A percentile compares a stretch with the other conserved stretches of the same genome.
Conservation (phyloP, 768 basidiomycete genomes). For the Leccinum rimulosum region DNA sequence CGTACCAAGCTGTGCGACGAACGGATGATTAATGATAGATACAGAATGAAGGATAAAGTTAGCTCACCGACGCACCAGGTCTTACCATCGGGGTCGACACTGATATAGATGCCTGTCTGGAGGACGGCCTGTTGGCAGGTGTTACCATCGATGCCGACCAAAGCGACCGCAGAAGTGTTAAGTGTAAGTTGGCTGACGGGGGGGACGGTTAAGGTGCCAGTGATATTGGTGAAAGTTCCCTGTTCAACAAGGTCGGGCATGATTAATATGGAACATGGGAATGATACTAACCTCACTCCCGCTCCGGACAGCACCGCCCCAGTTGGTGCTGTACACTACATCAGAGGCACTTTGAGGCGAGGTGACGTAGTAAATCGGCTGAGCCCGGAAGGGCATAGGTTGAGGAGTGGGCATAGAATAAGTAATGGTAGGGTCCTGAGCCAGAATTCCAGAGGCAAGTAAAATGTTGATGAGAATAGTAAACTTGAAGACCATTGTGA, state of each 20-base stretch:
- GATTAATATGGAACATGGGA: not conserved
- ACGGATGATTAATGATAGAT: too few species aligned
- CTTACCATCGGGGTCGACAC: too few species aligned
- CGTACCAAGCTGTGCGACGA: too few species aligned
- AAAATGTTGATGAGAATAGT: not conserved
- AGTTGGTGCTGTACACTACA: not conserved
- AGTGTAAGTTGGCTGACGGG: not conserved
- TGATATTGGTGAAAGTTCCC: not conserved
- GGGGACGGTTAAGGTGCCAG: not conserved
- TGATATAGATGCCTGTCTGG: too few species aligned
- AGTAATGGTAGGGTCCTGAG: not conserved
- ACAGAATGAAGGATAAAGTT: too few species aligned
- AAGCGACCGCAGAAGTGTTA: not conserved
- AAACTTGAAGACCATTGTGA: too few species aligned
- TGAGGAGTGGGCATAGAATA: not conserved
- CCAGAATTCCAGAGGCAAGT: not conserved
- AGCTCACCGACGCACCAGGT: too few species aligned
- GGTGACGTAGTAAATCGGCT: too few species aligned
- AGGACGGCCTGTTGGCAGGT: too few species aligned
- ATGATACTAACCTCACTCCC: not conserved
- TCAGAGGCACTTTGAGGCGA: too few species aligned
- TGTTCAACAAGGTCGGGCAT: not conserved
- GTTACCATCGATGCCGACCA: not conserved
- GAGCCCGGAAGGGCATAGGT: too few species aligned
- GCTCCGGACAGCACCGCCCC: not conserved